Evolutionary conservation across 257 asterid genomes (phyloP).

Genomic region (Haberlea rhodopensis): DNA sequence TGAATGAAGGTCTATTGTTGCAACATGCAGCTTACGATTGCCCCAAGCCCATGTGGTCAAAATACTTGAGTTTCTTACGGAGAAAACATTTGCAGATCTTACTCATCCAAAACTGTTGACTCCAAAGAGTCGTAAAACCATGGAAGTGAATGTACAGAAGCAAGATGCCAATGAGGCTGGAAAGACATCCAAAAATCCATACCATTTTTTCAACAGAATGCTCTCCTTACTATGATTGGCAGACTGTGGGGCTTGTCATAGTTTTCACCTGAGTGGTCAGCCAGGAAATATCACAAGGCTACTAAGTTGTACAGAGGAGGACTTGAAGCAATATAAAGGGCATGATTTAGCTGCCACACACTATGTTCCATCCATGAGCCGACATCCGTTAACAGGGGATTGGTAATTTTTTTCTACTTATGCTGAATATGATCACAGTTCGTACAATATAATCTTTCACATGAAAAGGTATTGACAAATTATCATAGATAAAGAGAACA

Average conservation of each 20-base stretch:
- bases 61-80: constrained; percentile 78
- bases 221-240: constrained; percentile 92
- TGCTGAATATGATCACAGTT: constrained; percentile 7
- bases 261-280: constrained; percentile 87
- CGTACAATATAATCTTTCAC: too few relatives aligned
- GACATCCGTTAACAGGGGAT: constrained; percentile 95
- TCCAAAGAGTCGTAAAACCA: constrained; percentile 57
- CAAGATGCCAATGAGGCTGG: constrained; percentile 51
- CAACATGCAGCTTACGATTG: constrained; percentile 77
- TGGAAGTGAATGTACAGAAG: constrained; percentile 44
- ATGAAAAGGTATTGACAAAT: too few relatives aligned
- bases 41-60: constrained; percentile 84
- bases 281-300: constrained; percentile 92
- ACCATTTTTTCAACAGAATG: constrained; percentile 94
- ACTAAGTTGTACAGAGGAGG: constrained; percentile 88
- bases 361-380: constrained; percentile 97
- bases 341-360: constrained; percentile 90
- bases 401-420: constrained; percentile 52
- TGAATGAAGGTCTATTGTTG: constrained; percentile 79
- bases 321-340: constrained; percentile 82
- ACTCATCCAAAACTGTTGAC: constrained; percentile 62
- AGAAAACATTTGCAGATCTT: constrained; percentile 70
- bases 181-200: constrained; percentile 78
- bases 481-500: too few relatives aligned
- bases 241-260: constrained; percentile 89